These are phyloP conservation scores for Plasmopara halstedii DNA, from an alignment of 352 stramenopile genomes.

Conservation along the genomic window DNA sequence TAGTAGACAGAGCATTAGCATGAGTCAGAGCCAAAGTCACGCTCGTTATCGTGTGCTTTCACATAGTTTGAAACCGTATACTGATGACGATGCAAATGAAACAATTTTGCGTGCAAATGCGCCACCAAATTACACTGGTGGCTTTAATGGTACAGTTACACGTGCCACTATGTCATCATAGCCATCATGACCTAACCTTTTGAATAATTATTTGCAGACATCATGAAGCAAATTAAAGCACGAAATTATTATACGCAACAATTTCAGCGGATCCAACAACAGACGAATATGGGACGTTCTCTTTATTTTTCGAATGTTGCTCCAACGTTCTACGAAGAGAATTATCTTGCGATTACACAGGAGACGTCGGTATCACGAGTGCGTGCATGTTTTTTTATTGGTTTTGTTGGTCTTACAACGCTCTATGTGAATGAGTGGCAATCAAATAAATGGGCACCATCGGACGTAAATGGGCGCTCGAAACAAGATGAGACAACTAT, in stretches of 20 bases:
- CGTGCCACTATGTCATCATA: neutral
- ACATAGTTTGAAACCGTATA: constrained; percentile 33
- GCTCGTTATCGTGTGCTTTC: constrained; percentile 18
- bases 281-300: constrained; percentile 56
- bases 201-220: no score
- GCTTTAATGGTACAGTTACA: constrained; percentile 33
- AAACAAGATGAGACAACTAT: constrained; percentile 35
- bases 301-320: constrained; percentile 56
- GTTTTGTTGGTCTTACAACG: constrained; percentile 38
- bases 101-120: constrained; percentile 60
- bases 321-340: constrained; percentile 54
- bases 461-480: constrained; percentile 24
- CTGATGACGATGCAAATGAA: constrained; percentile 51
- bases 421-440: constrained; percentile 54
- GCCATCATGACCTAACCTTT: no score
- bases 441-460: constrained; percentile 32
- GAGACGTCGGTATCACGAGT: constrained; percentile 42
- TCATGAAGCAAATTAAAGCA: constrained; percentile 73
- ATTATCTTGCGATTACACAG: constrained; percentile 51
- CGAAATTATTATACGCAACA: constrained; percentile 74
- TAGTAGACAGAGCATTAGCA: constrained; percentile 23
- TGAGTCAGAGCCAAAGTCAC: constrained; percentile 21
- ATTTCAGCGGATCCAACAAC: constrained; percentile 73
- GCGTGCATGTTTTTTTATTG: constrained; percentile 52
- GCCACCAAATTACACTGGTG: constrained; percentile 52